Percentiles rank a stretch among this genome's conserved stretches.
Evolutionary conservation across 1,284 basidiomycete genomes (phyloP).

Genomic region (Pseudozyma pruni): DNA sequence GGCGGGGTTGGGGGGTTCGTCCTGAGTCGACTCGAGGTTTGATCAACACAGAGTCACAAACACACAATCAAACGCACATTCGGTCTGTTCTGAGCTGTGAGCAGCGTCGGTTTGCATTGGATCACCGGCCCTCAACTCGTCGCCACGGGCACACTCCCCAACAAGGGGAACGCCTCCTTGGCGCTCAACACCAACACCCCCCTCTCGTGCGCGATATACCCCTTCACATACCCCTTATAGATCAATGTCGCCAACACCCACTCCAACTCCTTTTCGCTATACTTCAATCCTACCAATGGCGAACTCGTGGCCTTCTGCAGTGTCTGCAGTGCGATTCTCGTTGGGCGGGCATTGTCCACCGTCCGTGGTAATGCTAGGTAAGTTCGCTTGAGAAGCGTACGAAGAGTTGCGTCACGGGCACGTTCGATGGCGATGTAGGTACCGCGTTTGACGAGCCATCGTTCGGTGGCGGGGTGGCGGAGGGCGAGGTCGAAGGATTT

Average conservation of each 20-base stretch:
- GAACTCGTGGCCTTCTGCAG: slow-evolving; percentile 41
- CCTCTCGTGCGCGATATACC: slow-evolving; percentile 95
- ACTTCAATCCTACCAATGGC: slow-evolving; percentile 44
- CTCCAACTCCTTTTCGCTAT: slow-evolving; percentile 82
- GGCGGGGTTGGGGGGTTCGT: slow-evolving; percentile 8
- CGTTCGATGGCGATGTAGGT: slow-evolving; percentile 87
- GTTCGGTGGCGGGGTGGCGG: slow-evolving; percentile 72
- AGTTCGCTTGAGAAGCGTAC: slow-evolving; percentile 86
- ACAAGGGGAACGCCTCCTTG: slow-evolving; percentile 80
- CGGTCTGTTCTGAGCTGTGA: neutral
- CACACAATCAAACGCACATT: neutral
- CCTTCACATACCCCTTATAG: slow-evolving; percentile 87
- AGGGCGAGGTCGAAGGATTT: slow-evolving; percentile 79
- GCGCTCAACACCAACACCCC: slow-evolving; percentile 89
- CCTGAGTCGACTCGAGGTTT: too few relatives aligned
- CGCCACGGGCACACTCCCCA: slow-evolving; percentile 13
- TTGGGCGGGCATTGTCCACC: slow-evolving; percentile 8
- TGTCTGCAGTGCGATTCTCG: slow-evolving; percentile 37
- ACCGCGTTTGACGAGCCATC: slow-evolving; percentile 81
- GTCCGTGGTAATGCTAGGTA: slow-evolving; percentile 70
- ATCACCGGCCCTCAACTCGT: slow-evolving; percentile 2
- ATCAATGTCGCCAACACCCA: slow-evolving; percentile 91
- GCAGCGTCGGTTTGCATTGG: too few relatives aligned
- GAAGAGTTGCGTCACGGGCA: slow-evolving; percentile 84
- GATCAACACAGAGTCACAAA: slow-evolving; percentile 70